A percentile compares a stretch with the other conserved stretches of the same genome.
Conservation (phyloP, 1,139 yeast genomes). For the Zhuliangozyma parablackwelliae region DNA sequence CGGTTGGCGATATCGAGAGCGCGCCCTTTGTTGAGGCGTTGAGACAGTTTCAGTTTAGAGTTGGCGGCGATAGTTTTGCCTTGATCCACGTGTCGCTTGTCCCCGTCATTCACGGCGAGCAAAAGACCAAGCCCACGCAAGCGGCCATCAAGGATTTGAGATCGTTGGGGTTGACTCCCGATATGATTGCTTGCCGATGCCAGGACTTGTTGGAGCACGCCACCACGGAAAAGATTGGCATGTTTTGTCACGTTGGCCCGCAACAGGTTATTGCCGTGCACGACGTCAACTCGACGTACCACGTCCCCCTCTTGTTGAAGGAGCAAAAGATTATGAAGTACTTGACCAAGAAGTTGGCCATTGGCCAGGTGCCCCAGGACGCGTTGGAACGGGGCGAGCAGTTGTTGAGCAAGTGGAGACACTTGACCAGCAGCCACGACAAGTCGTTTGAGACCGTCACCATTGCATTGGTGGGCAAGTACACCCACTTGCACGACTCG, state of each 20-base stretch:
- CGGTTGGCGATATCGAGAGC: slow-evolving; percentile 98
- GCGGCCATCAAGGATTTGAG: slow-evolving; percentile 97
- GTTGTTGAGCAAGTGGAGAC: slow-evolving; percentile 74
- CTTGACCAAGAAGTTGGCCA: slow-evolving; percentile 62
- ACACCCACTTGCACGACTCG: slow-evolving; percentile 91
- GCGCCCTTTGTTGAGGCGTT: slow-evolving; percentile 99
- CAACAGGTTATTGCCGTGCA: slow-evolving; percentile 96
- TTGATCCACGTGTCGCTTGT: slow-evolving; percentile 94
- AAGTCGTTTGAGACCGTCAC: slow-evolving; percentile 80
- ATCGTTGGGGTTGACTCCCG: slow-evolving; percentile 90
- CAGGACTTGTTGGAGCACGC: slow-evolving; percentile 73
- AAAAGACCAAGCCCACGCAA: slow-evolving; percentile 98
- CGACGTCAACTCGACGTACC: slow-evolving; percentile 95
- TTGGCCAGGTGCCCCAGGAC: slow-evolving; percentile 52
- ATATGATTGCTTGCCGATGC: slow-evolving; percentile 97
- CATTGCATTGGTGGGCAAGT: slow-evolving; percentile 95
- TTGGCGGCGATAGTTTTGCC: slow-evolving; percentile 90
- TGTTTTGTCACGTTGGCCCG: slow-evolving; percentile 98
- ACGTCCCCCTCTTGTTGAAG: slow-evolving; percentile 85
- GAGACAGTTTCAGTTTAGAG: slow-evolving; percentile 97
- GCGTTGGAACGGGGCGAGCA: slow-evolving; percentile 62
- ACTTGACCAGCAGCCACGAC: slow-evolving; percentile 73
- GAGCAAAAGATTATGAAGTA: slow-evolving; percentile 83
- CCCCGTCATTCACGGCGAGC: slow-evolving; percentile 97
- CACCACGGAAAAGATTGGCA: slow-evolving; percentile 90